Evolutionary conservation across 225 moss, liverwort and hornwort genomes (phyloP).

Genomic region (Straminergon stramineum): DNA sequence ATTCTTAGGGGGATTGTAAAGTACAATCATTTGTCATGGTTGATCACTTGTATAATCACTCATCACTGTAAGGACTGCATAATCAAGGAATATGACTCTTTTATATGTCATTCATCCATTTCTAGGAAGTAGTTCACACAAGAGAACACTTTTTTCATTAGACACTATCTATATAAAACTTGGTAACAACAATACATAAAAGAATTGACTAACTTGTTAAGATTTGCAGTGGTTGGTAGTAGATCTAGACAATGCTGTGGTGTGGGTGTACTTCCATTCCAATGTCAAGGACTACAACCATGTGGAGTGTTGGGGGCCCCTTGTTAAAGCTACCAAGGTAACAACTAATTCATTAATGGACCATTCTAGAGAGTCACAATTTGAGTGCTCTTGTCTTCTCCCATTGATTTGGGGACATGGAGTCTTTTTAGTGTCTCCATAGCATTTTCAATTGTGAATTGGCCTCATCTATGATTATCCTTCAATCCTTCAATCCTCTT

Average conservation of each 20-base stretch:
- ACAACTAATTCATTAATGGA: not conserved
- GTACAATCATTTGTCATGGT: too few species aligned
- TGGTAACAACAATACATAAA: not conserved
- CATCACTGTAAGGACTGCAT: too few species aligned
- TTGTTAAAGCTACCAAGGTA: constrained; percentile 72
- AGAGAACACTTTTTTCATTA: too few species aligned
- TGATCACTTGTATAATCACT: too few species aligned
- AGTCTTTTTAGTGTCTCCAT: not conserved
- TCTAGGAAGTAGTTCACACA: too few species aligned
- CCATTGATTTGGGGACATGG: not conserved
- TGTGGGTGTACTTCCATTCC: constrained; percentile 85
- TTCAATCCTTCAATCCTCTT: not conserved
- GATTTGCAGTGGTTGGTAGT: not conserved
- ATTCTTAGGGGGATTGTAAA: too few species aligned
- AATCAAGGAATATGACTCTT: too few species aligned
- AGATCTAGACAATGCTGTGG: constrained; percentile 57
- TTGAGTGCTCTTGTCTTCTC: not conserved
- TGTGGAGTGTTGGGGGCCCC: constrained; percentile 76
- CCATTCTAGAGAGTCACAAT: not conserved
- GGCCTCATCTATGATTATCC: not conserved
- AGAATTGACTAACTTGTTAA: not conserved
- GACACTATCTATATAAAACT: too few species aligned
- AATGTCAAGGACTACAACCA: constrained; percentile 61
- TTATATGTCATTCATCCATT: too few species aligned
- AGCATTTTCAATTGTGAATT: not conserved